phyloP scores from a whole-genome alignment of 257 asterid genomes.

The Solanum sitiens region DNA sequence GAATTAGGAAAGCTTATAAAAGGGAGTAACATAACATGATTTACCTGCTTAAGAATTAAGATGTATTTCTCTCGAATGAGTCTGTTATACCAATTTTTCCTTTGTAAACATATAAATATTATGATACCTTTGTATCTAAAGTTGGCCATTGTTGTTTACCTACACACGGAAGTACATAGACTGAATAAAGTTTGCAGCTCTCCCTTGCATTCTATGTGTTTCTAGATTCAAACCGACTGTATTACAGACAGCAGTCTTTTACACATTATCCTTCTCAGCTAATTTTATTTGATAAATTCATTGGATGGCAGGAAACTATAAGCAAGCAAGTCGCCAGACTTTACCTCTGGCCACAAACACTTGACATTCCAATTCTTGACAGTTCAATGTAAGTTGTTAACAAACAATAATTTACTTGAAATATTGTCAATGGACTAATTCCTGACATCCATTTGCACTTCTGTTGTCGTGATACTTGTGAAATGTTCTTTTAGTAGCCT shows the following conservation, averaged over 20 bases:
- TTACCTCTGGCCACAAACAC: constrained; percentile 67
- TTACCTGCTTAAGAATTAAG: neutral
- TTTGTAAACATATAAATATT: too few relatives aligned
- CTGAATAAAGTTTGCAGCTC: neutral
- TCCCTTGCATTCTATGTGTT: neutral
- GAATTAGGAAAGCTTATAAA: neutral
- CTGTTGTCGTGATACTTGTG: neutral
- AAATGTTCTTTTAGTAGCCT: neutral
- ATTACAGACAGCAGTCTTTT: neutral
- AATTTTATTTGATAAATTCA: neutral
- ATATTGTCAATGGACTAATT: neutral
- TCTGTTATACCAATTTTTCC: neutral
- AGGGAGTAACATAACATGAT: neutral
- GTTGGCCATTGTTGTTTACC: neutral
- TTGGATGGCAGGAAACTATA: constrained; percentile 42
- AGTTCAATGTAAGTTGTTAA: constrained; percentile 46
- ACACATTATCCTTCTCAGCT: neutral
- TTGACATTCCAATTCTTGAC: constrained; percentile 58
- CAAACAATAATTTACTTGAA: neutral
- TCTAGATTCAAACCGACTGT: neutral
- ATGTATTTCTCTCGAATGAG: neutral
- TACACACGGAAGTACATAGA: neutral
- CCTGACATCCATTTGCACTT: neutral
- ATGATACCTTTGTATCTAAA: neutral
- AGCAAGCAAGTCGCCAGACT: constrained; percentile 43